Evolutionary conservation across 1,139 yeast species (phyloP).

Genomic region (Candida glucosophila): DNA sequence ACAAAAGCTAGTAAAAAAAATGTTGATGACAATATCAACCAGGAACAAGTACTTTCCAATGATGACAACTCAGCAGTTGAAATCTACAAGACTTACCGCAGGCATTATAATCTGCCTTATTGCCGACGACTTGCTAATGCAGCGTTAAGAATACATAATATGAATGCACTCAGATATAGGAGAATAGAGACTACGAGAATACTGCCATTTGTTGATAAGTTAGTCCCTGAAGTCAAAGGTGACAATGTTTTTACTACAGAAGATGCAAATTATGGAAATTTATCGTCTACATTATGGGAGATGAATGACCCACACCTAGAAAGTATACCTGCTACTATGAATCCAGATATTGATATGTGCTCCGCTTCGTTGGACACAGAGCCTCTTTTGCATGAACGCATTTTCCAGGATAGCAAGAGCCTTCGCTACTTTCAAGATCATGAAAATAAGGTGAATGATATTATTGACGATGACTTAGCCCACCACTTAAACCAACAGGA

Average conservation of each 20-base stretch:
- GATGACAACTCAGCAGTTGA: conserved; percentile 25
- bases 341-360: conserved; percentile 2
- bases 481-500: too few relatives aligned
- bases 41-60: conserved; percentile 14
- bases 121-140: conserved; percentile 35
- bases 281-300: conserved; percentile 5
- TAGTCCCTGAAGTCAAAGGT: not conserved
- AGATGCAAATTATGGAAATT: conserved; percentile 34
- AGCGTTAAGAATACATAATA: conserved; percentile 42
- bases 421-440: too few relatives aligned
- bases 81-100: conserved; percentile 35
- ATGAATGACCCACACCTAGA: too few relatives aligned
- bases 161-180: too few relatives aligned
- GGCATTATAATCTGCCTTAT: conserved; percentile 35
- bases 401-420: too few relatives aligned
- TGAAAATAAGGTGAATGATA: not conserved
- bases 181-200: too few relatives aligned
- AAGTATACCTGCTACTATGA: too few relatives aligned
- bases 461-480: too few relatives aligned
- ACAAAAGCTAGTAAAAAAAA: too few relatives aligned
- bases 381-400: conserved; percentile 9
- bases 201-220: not conserved
- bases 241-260: conserved; percentile 23
- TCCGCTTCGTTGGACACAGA: conserved; percentile 8
- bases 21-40: too few relatives aligned